Conservation (phyloP, 129 eudicot genomes). For the Saussurea involucrata region DNA sequence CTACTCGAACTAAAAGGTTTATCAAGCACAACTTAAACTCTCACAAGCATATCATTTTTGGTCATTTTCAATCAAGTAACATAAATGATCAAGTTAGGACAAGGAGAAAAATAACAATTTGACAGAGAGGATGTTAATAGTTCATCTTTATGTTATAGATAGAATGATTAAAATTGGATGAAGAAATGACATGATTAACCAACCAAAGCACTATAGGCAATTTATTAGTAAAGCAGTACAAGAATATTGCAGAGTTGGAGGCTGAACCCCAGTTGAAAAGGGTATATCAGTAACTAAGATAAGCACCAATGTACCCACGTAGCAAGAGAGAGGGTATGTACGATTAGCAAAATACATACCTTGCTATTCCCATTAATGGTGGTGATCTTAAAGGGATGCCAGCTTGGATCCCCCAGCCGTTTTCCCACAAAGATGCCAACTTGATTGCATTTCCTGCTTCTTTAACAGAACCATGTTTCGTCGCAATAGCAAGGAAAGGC, state of each 20-base stretch:
- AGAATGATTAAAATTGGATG: background rate
- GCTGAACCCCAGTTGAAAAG: background rate
- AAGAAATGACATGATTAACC: background rate
- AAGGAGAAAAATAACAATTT: too few relatives aligned
- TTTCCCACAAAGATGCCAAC: constrained; percentile 45
- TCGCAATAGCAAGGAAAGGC: constrained; percentile 38
- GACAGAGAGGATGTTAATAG: background rate
- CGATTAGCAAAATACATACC: too few relatives aligned
- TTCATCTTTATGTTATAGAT: background rate
- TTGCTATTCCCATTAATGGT: background rate
- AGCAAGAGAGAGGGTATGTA: background rate
- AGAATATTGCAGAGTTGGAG: background rate
- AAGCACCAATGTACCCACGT: background rate
- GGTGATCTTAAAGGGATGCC: constrained; percentile 87
- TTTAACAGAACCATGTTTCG: constrained; percentile 20
- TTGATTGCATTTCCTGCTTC: constrained; percentile 32
- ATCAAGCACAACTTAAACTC: too few relatives aligned
- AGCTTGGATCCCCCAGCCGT: constrained; percentile 58
- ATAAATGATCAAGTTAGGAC: too few relatives aligned
- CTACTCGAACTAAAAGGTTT: too few relatives aligned
- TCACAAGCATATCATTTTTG: too few relatives aligned
- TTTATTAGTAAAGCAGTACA: too few relatives aligned
- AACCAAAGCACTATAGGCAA: background rate
- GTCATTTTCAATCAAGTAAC: too few relatives aligned
- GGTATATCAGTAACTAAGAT: too few relatives aligned